Base-by-base conservation (phyloP, 1,139 yeast species). In the Scheffersomyces segobiensis region DNA sequence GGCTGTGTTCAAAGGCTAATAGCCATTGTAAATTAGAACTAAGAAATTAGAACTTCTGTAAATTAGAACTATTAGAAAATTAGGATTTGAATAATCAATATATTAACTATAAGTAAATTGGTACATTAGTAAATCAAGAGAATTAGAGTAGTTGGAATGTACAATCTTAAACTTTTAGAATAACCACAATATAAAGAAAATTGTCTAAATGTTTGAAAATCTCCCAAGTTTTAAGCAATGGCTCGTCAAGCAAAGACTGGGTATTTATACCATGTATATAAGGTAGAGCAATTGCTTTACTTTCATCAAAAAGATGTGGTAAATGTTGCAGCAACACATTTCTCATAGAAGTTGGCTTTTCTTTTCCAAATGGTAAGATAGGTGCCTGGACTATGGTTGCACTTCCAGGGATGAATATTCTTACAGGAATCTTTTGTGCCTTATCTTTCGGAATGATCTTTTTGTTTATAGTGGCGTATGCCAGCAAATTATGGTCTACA, bases 201-300 rank as follows among this genome's bases (percentile, higher is more conserved):
- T 93, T 93, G 72, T 93, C 98, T 53, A 88, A 73, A 65, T 87
- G 87, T 66, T 80, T 78, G 61, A 89, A 82, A 18, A 79, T 70
- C 14, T 68, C 66, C 78, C 88, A 88, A 14, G 91, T 63, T 5
- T 85, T 88, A 12, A 71, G 67, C 14, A 91, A 59, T 0, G 85
- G 81, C 0, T 80, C 72, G 3, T 76, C 68, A 56, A 80, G 57
- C 0, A 77, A 52, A 1, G 63, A 51, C 2, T 86, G 84, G 1
- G 87, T 69, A 12, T 76, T 73, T 2, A 91, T 80, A 0, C 97
- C 97, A 58, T 91, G 97, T 6, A 86, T 72, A 21, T 83, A 72
- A 0, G 88, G 84, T 46, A 75, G 69, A 0, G 85, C 83, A 3
- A 24, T 46, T 3, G 58, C 12, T n/a, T 4, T 19, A 19, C 21